Evolutionary conservation across 192 early-diverging fungal genomes (phyloP), one percentile per base, ranked within the genome.

Genomic region (Funneliformis mosseae): DNA sequence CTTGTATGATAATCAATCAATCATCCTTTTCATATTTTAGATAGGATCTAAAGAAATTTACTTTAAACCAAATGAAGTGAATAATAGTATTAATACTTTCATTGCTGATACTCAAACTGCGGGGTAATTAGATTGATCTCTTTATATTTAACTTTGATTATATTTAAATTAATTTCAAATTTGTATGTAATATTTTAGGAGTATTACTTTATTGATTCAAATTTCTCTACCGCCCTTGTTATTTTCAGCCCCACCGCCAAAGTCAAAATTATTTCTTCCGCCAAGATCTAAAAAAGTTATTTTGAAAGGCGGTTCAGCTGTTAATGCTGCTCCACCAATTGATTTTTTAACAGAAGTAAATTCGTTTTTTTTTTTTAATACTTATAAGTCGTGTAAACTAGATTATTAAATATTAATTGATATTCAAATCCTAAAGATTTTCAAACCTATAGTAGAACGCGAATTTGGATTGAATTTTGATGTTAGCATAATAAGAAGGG

Each of bases 201-300:
- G 78, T 33, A 85, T 86, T 48, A 77, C 84, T 8, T 74, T 86
- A 43, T 64, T 86, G 48, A 84, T 86, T 48, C 85, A 86, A 33
- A 62, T 80, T 12, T 48, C 79, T 1, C 72, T 86, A n/a, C 86
- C 86, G 5, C 66, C 82, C 5, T 48, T 86, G n/a, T 38, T 86
- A 8, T 87, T 85, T 66, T 71, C 80, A 6, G 43, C 81, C 5
- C 48, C 77, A n/a, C 42, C 80, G 14, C 46, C 76, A 39, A 39
- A 27, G 23, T 39, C n/a, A 38, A 25, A 39, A 7, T 11, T 80
- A 25, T 48, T 23, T 23, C 18, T 63, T 23, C 45, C 70, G 21
- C 62, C 64, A 16, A 25, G 21, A 70, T 42, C 69, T 9, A 64
- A 62, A n/a, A 74, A 73, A 11, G 83, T 88, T 38, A 67, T 81